A percentile compares a stretch with the other conserved stretches of the same genome.
phyloP scores from a whole-genome alignment of 1,139 yeast species.

The Diutina scorzettiae region DNA sequence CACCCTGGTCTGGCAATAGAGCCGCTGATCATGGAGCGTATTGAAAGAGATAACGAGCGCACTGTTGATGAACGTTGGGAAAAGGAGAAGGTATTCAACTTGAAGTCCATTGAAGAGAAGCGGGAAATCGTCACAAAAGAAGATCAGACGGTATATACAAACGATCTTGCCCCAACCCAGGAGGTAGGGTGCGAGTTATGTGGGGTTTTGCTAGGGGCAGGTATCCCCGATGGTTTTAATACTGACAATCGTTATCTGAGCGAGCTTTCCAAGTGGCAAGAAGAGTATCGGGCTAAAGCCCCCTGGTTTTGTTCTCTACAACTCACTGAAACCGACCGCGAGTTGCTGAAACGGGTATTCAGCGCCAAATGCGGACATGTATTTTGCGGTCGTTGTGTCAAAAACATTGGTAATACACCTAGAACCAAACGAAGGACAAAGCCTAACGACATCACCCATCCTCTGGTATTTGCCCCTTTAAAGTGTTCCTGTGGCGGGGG shows the following conservation, averaged over 20 bases:
- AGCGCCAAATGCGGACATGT: slow-evolving; percentile 73
- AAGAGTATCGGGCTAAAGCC: slow-evolving; percentile 31
- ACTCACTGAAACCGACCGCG: slow-evolving; percentile 43
- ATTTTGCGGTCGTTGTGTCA: slow-evolving; percentile 78
- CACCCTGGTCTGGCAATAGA: background rate
- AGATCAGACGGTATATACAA: slow-evolving; percentile 23
- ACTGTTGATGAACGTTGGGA: slow-evolving; percentile 23
- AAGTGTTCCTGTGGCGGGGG: slow-evolving; percentile 1
- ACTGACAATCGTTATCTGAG: slow-evolving; percentile 20
- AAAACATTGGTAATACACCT: slow-evolving; percentile 30
- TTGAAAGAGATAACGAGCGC: slow-evolving; percentile 30
- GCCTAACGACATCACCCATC: background rate
- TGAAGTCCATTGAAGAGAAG: slow-evolving; percentile 18
- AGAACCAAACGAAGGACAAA: background rate
- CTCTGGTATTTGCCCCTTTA: background rate
- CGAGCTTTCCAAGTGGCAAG: slow-evolving; percentile 17
- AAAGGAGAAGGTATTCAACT: slow-evolving; percentile 18
- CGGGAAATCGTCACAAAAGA: slow-evolving; percentile 17
- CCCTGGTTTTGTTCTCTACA: slow-evolving; percentile 51
- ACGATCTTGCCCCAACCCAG: slow-evolving; percentile 19
- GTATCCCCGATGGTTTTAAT: slow-evolving; percentile 44
- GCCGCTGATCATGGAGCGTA: slow-evolving; percentile 22
- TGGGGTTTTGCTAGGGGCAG: slow-evolving; percentile 58
- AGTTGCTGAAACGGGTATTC: slow-evolving; percentile 57
- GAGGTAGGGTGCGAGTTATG: slow-evolving; percentile 55